Conservation (phyloP, 768 basidiomycete genomes). For the Kwoniella dejecticola region DNA sequence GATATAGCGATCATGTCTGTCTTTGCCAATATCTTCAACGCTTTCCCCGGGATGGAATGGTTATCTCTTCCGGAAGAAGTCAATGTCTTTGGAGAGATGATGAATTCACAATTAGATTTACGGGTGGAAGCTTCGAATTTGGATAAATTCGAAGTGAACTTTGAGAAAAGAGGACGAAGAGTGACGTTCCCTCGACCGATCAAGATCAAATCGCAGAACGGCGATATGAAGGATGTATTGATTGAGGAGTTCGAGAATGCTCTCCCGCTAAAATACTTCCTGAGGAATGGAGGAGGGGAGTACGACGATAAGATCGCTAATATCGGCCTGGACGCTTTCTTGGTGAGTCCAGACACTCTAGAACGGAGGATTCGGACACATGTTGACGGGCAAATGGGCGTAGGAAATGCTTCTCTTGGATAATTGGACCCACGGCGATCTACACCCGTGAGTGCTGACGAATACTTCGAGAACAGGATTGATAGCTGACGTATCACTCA, state of each 20-base stretch:
- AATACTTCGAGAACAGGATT: background rate
- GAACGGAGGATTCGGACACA: background rate
- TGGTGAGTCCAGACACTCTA: conserved; percentile 65
- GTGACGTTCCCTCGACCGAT: conserved; percentile 85
- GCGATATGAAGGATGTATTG: conserved; percentile 63
- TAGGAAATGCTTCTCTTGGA: conserved; percentile 98
- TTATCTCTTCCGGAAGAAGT: conserved; percentile 94
- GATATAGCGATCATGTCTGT: conserved; percentile 94
- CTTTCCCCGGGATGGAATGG: conserved; percentile 94
- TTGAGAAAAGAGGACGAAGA: conserved; percentile 69
- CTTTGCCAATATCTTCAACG: conserved; percentile 75
- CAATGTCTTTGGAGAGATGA: conserved; percentile 90
- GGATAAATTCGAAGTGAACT: conserved; percentile 79
- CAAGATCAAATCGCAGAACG: conserved; percentile 61
- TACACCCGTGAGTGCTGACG: conserved; percentile 54
- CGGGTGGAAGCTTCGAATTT: conserved; percentile 88
- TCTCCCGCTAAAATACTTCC: conserved; percentile 79
- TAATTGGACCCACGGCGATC: conserved; percentile 82
- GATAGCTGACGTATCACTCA: conserved; percentile 9
- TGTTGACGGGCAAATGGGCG: background rate
- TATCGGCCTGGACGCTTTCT: conserved; percentile 88
- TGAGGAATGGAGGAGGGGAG: conserved; percentile 87
- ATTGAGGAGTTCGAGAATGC: conserved; percentile 95
- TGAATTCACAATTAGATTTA: conserved; percentile 90
- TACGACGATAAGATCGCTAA: conserved; percentile 88